Evolutionary conservation across 2,329 filamentous ascomycete species (phyloP).

Genomic region (Neofusicoccum umdonicola): DNA sequence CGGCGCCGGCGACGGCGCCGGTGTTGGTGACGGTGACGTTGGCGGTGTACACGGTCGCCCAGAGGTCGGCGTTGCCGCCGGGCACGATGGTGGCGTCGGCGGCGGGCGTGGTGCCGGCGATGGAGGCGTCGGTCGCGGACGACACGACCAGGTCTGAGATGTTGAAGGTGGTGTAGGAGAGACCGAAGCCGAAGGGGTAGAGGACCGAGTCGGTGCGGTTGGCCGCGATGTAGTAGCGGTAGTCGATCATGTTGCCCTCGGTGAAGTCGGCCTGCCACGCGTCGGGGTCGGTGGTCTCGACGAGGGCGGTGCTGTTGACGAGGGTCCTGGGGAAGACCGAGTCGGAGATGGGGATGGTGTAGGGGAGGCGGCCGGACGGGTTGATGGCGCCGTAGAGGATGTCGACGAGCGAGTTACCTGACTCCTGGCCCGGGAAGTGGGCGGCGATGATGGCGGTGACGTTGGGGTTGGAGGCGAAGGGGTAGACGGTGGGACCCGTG

Average conservation of each 20-base stretch:
- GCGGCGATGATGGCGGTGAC: conserved; percentile 41
- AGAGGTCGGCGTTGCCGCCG: conserved; percentile 58
- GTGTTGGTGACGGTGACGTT: conserved; percentile 52
- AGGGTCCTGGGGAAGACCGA: conserved; percentile 29
- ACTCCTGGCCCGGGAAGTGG: conserved; percentile 43
- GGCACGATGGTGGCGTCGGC: conserved; percentile 24
- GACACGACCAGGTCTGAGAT: conserved; percentile 15
- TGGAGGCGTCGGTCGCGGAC: neutral
- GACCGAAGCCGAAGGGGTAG: conserved; percentile 39
- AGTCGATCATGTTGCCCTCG: conserved; percentile 55
- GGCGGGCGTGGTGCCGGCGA: conserved; percentile 16
- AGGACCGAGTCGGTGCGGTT: conserved; percentile 24
- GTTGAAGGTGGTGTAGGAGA: conserved; percentile 38
- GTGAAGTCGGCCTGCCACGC: conserved; percentile 51
- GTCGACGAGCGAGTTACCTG: conserved; percentile 40
- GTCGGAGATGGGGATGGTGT: conserved; percentile 38
- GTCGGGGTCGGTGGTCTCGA: conserved; percentile 32
- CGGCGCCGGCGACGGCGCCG: conserved; percentile 47
- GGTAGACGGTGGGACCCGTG: conserved; percentile 41
- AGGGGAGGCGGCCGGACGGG: conserved; percentile 38
- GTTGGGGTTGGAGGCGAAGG: conserved; percentile 38
- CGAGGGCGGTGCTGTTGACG: conserved; percentile 35
- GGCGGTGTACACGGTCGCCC: conserved; percentile 45
- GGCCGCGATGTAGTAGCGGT: conserved; percentile 49
- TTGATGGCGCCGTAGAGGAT: conserved; percentile 40